These are phyloP conservation scores for Trichoderma sp. DNA, from an alignment of 2,329 filamentous ascomycete species.

Conservation along the genomic window DNA sequence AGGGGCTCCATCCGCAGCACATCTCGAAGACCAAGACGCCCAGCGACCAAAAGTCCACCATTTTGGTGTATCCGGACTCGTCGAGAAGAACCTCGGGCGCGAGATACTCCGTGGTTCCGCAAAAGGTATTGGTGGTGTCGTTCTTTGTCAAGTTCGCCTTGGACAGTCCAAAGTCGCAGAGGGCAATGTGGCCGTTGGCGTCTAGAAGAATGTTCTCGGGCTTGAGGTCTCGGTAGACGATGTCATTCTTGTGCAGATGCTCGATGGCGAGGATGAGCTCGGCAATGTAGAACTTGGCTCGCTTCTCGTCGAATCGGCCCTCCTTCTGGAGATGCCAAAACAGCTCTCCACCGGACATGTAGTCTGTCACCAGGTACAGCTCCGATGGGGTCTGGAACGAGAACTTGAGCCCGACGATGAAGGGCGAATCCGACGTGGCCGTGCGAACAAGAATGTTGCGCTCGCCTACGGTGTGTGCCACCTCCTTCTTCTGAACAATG, in stretches of 20 bases:
- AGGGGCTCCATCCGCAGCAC: conserved; percentile 99
- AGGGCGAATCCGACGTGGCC: conserved; percentile 91
- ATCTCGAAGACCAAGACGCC: conserved; percentile 98
- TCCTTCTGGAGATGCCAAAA: conserved; percentile 99
- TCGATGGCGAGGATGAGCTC: conserved; percentile 94
- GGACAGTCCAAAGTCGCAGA: conserved; percentile 96
- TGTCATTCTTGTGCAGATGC: conserved; percentile 94
- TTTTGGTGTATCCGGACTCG: conserved; percentile 97
- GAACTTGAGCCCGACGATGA: conserved; percentile 97
- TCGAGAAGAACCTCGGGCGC: conserved; percentile 94
- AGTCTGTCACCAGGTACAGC: conserved; percentile 97
- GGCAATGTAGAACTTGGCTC: conserved; percentile 98
- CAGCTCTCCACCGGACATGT: conserved; percentile 97
- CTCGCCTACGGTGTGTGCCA: conserved; percentile 95
- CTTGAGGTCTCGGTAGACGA: conserved; percentile 96
- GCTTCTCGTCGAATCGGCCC: conserved; percentile 88
- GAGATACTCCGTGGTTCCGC: conserved; percentile 95
- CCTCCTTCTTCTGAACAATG: conserved; percentile 99
- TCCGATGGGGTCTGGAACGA: conserved; percentile 98
- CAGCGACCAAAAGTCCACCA: conserved; percentile 99
- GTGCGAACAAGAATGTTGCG: conserved; percentile 96
- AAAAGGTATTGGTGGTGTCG: conserved; percentile 98
- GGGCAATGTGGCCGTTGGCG: conserved; percentile 94
- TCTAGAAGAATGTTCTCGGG: conserved; percentile 97
- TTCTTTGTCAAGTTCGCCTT: conserved; percentile 98